phyloP scores from a whole-genome alignment of 805 yeast species.

The Helenozyma baotianmanensis region DNA sequence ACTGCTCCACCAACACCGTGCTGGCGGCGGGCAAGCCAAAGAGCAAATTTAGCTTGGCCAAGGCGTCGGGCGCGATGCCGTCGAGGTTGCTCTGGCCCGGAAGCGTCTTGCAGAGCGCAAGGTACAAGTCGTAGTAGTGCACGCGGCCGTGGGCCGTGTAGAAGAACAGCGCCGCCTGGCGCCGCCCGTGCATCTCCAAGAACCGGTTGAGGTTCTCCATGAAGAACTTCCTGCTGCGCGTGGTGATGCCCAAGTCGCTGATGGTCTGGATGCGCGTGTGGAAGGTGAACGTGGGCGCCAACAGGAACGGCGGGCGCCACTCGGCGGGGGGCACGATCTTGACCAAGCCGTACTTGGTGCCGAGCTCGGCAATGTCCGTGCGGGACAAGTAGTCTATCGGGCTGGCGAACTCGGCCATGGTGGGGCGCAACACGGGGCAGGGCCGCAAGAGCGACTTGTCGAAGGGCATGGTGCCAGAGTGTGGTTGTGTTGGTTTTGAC shows the following conservation, averaged over 20 bases:
- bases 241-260: conserved; percentile 57
- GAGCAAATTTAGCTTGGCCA: conserved; percentile 20
- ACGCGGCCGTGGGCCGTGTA: conserved; percentile 14
- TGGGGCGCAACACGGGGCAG: conserved; percentile 48
- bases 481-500: too few species aligned
- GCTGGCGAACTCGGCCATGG: conserved; percentile 39
- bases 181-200: conserved; percentile 40
- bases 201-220: conserved; percentile 57
- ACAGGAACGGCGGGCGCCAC: conserved; percentile 55
- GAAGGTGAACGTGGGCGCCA: conserved; percentile 54
- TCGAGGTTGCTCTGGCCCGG: conserved; percentile 14
- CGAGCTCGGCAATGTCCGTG: conserved; percentile 35
- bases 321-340: conserved; percentile 48
- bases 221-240: conserved; percentile 61
- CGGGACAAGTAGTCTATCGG: conserved; percentile 48
- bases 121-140: conserved; percentile 37
- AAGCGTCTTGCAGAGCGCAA: conserved; percentile 23
- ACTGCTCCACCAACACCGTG: conserved; percentile 20
- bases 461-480: conserved; percentile 21
- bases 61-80: conserved; percentile 15
- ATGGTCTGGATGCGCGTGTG: conserved; percentile 66
- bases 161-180: conserved; percentile 21
- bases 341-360: conserved; percentile 46
- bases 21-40: conserved; percentile 20
- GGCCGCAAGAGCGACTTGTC: conserved; percentile 25